These are phyloP conservation scores for Creolimax fragrantissima DNA, from an alignment of 78 protist genomes.

Conservation along the genomic window DNA sequence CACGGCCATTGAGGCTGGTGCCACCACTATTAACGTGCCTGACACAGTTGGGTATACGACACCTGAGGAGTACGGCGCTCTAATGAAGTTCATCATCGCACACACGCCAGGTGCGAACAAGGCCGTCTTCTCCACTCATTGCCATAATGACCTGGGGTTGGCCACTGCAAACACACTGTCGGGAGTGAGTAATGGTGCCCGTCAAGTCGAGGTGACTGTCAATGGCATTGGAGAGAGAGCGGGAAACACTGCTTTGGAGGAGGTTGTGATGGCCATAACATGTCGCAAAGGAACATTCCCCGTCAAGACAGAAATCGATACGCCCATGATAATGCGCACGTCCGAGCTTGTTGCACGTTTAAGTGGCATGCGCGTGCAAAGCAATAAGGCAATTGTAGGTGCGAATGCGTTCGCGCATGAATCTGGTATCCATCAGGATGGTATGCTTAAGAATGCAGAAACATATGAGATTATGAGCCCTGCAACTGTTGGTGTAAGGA, in stretches of 20 bases:
- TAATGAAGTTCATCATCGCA: neutral
- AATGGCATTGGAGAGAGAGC: constrained; percentile 61
- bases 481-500: constrained; percentile 21
- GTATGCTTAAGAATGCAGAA: constrained; percentile 37
- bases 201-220: constrained; percentile 47
- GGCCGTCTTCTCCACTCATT: constrained; percentile 52
- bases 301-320: constrained; percentile 16
- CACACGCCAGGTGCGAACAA: constrained; percentile 20
- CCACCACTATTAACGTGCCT: constrained; percentile 57
- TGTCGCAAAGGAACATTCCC: constrained; percentile 21
- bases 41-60: constrained; percentile 56
- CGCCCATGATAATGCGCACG: constrained; percentile 35
- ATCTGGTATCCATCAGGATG: constrained; percentile 59
- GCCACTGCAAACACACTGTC: constrained; percentile 59
- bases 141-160: constrained; percentile 62
- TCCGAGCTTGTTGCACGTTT: neutral
- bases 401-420: constrained; percentile 72
- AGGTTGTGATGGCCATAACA: constrained; percentile 52
- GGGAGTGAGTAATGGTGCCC: constrained; percentile 28
- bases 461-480: constrained; percentile 60
- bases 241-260: constrained; percentile 58
- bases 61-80: constrained; percentile 32
- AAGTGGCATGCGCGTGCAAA: constrained; percentile 37
- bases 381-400: constrained; percentile 66
- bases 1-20: constrained; percentile 56